phyloP scores from a whole-genome alignment of 768 basidiomycete species.

The Lactarius tabidus region DNA sequence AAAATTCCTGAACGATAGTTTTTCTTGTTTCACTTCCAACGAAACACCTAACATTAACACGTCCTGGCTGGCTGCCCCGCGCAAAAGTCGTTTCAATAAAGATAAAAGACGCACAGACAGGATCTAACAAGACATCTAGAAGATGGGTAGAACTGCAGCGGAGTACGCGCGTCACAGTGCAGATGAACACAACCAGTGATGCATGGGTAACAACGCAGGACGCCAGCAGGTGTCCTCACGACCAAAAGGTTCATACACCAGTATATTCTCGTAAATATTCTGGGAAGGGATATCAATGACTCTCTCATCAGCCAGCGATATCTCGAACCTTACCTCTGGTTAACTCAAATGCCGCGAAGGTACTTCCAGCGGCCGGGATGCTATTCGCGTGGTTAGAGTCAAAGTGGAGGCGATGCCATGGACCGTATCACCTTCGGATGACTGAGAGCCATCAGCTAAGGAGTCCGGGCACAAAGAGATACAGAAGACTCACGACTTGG shows the following conservation, averaged over 20 bases:
- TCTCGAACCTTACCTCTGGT: conserved; percentile 55
- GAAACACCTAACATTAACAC: not conserved
- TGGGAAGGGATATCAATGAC: conserved; percentile 5
- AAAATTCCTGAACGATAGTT: not conserved
- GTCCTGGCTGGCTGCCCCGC: not conserved
- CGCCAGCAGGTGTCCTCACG: not conserved
- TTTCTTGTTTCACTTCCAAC: not conserved
- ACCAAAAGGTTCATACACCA: conserved; percentile 24
- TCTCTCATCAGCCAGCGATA: not conserved
- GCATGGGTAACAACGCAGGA: not conserved
- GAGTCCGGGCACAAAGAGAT: not conserved
- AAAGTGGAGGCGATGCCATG: not conserved
- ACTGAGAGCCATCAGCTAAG: conserved; percentile 37
- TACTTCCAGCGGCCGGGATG: conserved; percentile 88
- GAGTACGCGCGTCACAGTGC: not conserved
- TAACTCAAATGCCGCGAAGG: conserved; percentile 86
- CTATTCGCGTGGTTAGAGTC: conserved; percentile 37
- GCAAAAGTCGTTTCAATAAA: not conserved
- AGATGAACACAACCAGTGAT: not conserved
- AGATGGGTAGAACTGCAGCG: not conserved
- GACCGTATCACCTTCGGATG: conserved; percentile 50
- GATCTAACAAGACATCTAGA: not conserved
- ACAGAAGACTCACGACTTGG: conserved; percentile 59
- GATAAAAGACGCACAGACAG: not conserved
- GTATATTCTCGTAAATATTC: conserved; percentile 33